phyloP scores from a whole-genome alignment of 2,329 filamentous ascomycete genomes.

The Penicillium thymicola region DNA sequence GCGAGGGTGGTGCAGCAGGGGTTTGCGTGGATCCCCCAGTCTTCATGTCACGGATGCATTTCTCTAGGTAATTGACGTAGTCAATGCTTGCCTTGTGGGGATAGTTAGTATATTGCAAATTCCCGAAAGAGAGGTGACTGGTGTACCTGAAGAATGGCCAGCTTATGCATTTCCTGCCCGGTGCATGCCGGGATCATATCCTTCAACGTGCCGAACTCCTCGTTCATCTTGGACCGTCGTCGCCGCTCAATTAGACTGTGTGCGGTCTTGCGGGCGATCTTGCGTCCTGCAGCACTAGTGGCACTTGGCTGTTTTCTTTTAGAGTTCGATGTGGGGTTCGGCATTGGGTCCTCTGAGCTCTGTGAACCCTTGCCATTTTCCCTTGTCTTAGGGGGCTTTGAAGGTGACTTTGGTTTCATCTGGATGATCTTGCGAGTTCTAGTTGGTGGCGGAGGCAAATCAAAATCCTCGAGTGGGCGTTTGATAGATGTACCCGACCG shows the following conservation, averaged over 20 bases:
- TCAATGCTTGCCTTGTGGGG: conserved; percentile 84
- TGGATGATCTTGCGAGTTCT: conserved; percentile 95
- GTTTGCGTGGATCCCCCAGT: conserved; percentile 37
- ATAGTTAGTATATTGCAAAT: conserved; percentile 4
- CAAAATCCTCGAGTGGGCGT: conserved; percentile 54
- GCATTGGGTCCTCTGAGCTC: conserved; percentile 22
- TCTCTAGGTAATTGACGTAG: conserved; percentile 89
- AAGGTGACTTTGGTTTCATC: conserved; percentile 70
- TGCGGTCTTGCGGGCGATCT: conserved; percentile 92
- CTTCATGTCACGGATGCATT: conserved; percentile 79
- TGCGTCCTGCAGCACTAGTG: conserved; percentile 82
- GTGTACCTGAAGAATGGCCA: conserved; percentile 83
- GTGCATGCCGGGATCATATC: conserved; percentile 92
- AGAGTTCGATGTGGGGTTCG: conserved; percentile 34
- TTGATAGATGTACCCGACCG: conserved; percentile 37
- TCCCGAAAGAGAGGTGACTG: conserved; percentile 25
- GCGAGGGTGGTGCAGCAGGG: conserved; percentile 30
- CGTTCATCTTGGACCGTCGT: conserved; percentile 95
- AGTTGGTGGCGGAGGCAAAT: conserved; percentile 86
- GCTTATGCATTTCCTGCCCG: conserved; percentile 96
- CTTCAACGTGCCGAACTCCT: conserved; percentile 91
- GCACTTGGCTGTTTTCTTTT: conserved; percentile 76
- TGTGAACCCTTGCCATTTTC: conserved; percentile 22
- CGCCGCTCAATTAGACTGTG: conserved; percentile 92
- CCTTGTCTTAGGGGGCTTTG: conserved; percentile 34